A percentile compares a stretch with the other conserved stretches of the same genome.
Conservation (phyloP, 345 rosid species). For the Geranium rotundifolium region DNA sequence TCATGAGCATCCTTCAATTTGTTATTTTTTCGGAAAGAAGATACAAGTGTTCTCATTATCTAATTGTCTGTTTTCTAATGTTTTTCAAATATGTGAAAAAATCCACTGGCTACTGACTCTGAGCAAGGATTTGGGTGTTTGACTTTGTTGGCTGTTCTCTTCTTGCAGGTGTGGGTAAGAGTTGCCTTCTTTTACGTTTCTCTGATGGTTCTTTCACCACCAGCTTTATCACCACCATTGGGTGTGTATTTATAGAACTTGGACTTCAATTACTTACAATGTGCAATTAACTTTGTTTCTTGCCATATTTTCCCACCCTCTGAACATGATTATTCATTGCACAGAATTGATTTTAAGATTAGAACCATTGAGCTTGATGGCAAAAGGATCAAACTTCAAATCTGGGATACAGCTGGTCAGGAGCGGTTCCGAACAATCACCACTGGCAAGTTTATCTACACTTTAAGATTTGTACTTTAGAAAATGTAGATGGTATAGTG, state of each 20-base stretch:
- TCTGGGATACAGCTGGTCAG: slow-evolving; percentile 84
- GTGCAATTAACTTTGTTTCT: not conserved
- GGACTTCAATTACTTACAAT: not conserved
- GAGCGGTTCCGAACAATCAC: slow-evolving; percentile 83
- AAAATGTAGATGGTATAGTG: too few species aligned
- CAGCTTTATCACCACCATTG: slow-evolving; percentile 44
- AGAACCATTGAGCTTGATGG: slow-evolving; percentile 76
- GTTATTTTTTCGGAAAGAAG: not conserved
- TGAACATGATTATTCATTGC: slow-evolving; percentile 3
- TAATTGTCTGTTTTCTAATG: not conserved
- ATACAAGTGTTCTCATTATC: not conserved
- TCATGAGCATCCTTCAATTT: too few species aligned
- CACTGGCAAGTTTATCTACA: slow-evolving; percentile 40
- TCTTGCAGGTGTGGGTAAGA: slow-evolving; percentile 39
- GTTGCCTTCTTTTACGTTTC: slow-evolving; percentile 46
- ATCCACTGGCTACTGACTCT: not conserved
- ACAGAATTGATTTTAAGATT: slow-evolving; percentile 73
- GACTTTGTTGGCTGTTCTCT: not conserved
- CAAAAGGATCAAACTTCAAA: slow-evolving; percentile 63
- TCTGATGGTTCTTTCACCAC: slow-evolving; percentile 51
- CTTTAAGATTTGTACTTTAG: too few species aligned
- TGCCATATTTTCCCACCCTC: not conserved
- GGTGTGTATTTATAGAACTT: slow-evolving; percentile 10
- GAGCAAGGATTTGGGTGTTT: not conserved
- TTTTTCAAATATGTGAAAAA: too few species aligned